A percentile compares a stretch with the other conserved stretches of the same genome.
phyloP scores from a whole-genome alignment of 1,284 basidiomycete species.

The Sanghuangporus weigelae region DNA sequence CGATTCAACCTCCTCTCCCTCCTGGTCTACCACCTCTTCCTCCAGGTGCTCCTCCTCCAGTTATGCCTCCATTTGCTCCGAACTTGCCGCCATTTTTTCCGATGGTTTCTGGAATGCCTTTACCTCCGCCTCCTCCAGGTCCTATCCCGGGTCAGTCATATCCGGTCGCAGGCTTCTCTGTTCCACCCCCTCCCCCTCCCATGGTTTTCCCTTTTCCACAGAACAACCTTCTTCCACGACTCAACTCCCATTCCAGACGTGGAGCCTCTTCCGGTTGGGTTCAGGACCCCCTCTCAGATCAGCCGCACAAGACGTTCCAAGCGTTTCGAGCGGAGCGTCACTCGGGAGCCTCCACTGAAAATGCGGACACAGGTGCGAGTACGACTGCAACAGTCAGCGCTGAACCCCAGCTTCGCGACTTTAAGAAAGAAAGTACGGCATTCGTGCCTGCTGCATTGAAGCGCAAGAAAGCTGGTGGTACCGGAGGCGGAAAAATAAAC shows the following conservation, averaged over 20 bases:
- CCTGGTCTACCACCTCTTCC: conserved; percentile 27
- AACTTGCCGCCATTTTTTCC: conserved; percentile 16
- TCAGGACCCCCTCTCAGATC: conserved; percentile 19
- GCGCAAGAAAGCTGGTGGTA: conserved; percentile 47
- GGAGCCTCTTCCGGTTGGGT: conserved; percentile 18
- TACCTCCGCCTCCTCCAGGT: conserved; percentile 21
- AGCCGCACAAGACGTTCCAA: conserved; percentile 20
- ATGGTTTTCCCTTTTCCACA: not conserved
- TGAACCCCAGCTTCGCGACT: conserved; percentile 79
- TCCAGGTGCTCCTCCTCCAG: conserved; percentile 15
- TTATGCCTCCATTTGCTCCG: conserved; percentile 17
- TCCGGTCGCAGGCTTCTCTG: conserved; percentile 17
- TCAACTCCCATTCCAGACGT: conserved; percentile 25
- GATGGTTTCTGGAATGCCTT: conserved; percentile 17
- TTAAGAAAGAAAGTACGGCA: conserved; percentile 87
- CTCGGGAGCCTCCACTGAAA: conserved; percentile 10
- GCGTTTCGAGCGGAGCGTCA: conserved; percentile 9
- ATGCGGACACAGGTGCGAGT: conserved; percentile 28
- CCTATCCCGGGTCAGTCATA: conserved; percentile 12
- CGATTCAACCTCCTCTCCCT: conserved; percentile 25
- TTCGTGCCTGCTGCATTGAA: conserved; percentile 77
- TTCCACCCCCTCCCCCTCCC: conserved; percentile 22
- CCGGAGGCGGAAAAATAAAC: conserved; percentile 42
- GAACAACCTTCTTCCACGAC: conserved; percentile 27
- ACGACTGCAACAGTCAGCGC: conserved; percentile 79